A percentile compares a stretch with the other conserved stretches of the same genome.
Conservation (phyloP, 2,329 filamentous ascomycete species). For the Trichoderma afroharzianum region DNA sequence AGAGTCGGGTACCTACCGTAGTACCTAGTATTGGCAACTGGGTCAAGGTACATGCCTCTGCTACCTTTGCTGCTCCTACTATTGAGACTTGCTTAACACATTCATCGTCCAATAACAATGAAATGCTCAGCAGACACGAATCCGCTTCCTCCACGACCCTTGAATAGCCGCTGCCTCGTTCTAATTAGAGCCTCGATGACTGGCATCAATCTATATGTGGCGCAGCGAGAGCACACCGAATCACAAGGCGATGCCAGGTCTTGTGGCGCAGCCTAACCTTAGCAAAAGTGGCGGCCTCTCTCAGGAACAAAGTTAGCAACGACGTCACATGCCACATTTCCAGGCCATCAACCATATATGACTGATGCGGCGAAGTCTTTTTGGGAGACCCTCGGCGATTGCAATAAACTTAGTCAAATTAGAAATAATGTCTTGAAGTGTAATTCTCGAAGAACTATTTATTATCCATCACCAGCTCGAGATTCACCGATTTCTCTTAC, state of each 20-base stretch:
- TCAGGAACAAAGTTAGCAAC: slow-evolving; percentile 1
- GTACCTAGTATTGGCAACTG: not conserved
- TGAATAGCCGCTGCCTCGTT: not conserved
- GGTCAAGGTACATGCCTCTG: not conserved
- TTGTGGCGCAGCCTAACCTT: slow-evolving; percentile 7
- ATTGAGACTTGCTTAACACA: not conserved
- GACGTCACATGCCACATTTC: slow-evolving; percentile 2
- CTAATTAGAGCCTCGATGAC: not conserved
- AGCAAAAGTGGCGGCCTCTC: slow-evolving; percentile 2
- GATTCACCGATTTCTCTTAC: not conserved
- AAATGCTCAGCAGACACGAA: no score
- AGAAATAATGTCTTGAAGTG: not conserved
- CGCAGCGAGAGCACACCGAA: slow-evolving; percentile 1
- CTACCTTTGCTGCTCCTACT: not conserved
- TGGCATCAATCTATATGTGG: not conserved
- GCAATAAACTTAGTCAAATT: not conserved
- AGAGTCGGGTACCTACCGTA: not conserved
- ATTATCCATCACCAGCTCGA: not conserved
- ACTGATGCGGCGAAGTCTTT: not conserved
- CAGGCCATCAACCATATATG: not conserved
- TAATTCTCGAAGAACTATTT: not conserved
- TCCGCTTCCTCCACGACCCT: not conserved
- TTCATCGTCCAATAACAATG: not conserved
- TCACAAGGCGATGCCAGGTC: not conserved
- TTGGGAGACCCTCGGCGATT: not conserved